Conservation (phyloP, 257 asterid genomes). For the Solanum bulbocastanum region DNA sequence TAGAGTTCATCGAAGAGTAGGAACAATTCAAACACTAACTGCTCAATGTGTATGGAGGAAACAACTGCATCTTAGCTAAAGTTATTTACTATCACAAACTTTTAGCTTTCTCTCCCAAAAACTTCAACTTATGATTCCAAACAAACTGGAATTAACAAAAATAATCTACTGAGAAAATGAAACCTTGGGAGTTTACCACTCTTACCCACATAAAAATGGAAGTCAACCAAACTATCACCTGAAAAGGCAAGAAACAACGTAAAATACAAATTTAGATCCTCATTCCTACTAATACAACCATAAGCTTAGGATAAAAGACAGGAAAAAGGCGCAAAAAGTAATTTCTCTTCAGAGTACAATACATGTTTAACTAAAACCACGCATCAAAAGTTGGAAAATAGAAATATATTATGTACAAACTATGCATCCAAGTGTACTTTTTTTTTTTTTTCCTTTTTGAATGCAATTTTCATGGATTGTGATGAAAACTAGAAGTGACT, state of each 20-base stretch:
- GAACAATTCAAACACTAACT: background rate
- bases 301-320: background rate
- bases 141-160: background rate
- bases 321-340: background rate
- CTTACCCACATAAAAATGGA: background rate
- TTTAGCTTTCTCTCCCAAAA: background rate
- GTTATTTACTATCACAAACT: background rate
- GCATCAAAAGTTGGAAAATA: background rate
- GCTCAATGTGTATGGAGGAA: background rate
- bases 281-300: background rate
- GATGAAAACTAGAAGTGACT: background rate
- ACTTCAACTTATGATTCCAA: background rate
- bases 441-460: background rate
- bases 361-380: background rate
- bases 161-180: background rate
- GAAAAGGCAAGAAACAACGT: background rate
- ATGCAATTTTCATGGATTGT: background rate
- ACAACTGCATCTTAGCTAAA: background rate
- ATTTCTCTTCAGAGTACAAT: background rate
- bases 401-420: background rate
- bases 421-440: background rate
- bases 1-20: background rate
- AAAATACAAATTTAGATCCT: background rate
- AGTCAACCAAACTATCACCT: background rate
- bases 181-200: background rate